phyloP scores from a whole-genome alignment of 169 alveolate genomes.

The Eimeria nieschulzi region DNA sequence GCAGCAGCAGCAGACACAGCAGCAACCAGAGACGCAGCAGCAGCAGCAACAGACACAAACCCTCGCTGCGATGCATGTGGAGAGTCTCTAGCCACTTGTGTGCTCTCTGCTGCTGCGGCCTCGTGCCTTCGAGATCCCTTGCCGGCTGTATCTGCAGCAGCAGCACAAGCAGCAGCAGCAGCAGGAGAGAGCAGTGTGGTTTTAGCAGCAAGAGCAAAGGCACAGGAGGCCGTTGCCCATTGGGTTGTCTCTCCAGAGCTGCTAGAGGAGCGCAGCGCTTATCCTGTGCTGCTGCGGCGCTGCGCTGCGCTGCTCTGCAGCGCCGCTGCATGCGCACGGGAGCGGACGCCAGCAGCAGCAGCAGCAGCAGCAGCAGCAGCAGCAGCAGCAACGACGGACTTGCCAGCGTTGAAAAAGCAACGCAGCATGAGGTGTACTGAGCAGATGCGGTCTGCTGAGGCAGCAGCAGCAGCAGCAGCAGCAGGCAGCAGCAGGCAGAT shows the following conservation, averaged over 20 bases:
- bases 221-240: background rate
- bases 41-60: no score
- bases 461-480: slow-evolving; percentile 34
- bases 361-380: slow-evolving; percentile 17
- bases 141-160: no score
- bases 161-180: no score
- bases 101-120: no score
- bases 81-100: no score
- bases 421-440: background rate
- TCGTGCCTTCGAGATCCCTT: no score
- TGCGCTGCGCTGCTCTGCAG: background rate
- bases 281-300: slow-evolving; percentile 23
- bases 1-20: no score
- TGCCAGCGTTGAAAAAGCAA: background rate
- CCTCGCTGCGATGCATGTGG: no score
- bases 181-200: no score
- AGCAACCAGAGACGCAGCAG: no score
- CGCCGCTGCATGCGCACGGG: background rate
- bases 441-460: background rate
- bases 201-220: no score
- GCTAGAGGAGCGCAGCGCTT: slow-evolving; percentile 10
- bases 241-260: background rate
- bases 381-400: slow-evolving; percentile 6
- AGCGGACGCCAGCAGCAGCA: slow-evolving; percentile 15
- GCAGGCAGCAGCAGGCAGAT: slow-evolving; percentile 3